Base-by-base conservation (phyloP, 1,139 yeast genomes). In the Nakaseomyces nivariensis region DNA sequence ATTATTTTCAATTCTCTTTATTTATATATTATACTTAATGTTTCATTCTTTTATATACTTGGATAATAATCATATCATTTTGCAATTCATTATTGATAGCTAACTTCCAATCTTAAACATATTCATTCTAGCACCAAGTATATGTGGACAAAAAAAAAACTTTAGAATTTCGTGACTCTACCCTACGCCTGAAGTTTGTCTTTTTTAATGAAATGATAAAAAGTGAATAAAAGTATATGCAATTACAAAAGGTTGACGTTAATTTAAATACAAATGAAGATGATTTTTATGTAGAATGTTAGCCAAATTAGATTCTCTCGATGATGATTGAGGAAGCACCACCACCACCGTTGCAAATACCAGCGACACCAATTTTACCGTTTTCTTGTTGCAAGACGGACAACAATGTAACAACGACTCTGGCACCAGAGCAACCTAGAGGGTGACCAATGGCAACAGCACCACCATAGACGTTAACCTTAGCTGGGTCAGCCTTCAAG, bases 301-400 rank as follows among this genome's bases (percentile, higher is more conserved):
- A 41, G 44, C 44, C 11, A 29, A 41, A 40, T 51, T 54, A 67
- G 43, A 72, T 59, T 60, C 68, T 78, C 71, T 85, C 90, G 58
- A 87, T 75, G 54, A 87, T 85, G 58, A 87, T 71, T 37, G 95
- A 81, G 52, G 95, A 84, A 51, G 97, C 97, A 68, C 97, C 97
- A 68, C 98, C 98, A 64, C 98, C 98, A 75, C 98, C 97, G 71
- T 92, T 92, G 77, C 97, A 92, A 67, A 92, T 84, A 69, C 87
- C 96, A 62, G 96, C 96, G 58, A 81, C 88, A 68, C 98, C 98
- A 60, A 82, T 71, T 74, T 83, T 88, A 65, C 97, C 97, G 54
- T 76, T 77, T 71, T 84, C 92, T 72, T 89, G 96, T 43, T 72
- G 60, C 66, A 92, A 78, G 11, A 89, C 83, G 51, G 85, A 78